Base-by-base conservation (phyloP, 1,139 yeast species). In the Yamadazyma dushanensis region DNA sequence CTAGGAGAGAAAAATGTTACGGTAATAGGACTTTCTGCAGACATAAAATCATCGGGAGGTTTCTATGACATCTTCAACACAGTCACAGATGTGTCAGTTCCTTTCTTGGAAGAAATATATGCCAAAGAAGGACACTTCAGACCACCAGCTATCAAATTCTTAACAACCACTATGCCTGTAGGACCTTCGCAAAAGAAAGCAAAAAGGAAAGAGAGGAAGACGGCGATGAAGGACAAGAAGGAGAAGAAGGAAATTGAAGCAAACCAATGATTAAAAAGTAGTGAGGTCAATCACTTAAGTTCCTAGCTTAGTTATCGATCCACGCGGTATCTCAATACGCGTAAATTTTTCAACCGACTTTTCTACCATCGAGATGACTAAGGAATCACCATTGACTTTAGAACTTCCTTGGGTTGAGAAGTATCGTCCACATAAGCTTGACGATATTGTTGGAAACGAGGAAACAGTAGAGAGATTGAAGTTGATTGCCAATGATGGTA, bases 401-500 rank as follows among this genome's bases (percentile, higher is more conserved):
- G 74, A 70, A 41, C 62, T 70, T 26, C 76, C 76, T 5, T 70
- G 96, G 98, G 97, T 92, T 13, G 98, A 92, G 53, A 92, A 92
- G 55, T 92, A 92, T 57, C 79, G 98, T 42, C 98, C 98, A 0
- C 71, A 75, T 32, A 61, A 68, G 24, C 68, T 92, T 23, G 78
- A 78, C 30, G 97, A 92, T 53, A 83, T 94, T 16, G 97, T 92
- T 6, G 98, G 98, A 8, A 94, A 92, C 51, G 83, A 77, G 41
- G 97, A 90, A 45, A 92, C 97, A 1, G 75, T 92, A 4, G 92
- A 84, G 45, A 72, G 97, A 32, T 71, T 92, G 39, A 79, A 83
- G 50, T 76, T 87, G 45, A 90, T 92, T 37, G 96, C 95, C 5
- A 65, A 76, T 36, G 96, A 90, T 56, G 98, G 98, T 22, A 92